phyloP scores from a whole-genome alignment of 2,329 filamentous ascomycete species.

The Scedosporium dehoogii region DNA sequence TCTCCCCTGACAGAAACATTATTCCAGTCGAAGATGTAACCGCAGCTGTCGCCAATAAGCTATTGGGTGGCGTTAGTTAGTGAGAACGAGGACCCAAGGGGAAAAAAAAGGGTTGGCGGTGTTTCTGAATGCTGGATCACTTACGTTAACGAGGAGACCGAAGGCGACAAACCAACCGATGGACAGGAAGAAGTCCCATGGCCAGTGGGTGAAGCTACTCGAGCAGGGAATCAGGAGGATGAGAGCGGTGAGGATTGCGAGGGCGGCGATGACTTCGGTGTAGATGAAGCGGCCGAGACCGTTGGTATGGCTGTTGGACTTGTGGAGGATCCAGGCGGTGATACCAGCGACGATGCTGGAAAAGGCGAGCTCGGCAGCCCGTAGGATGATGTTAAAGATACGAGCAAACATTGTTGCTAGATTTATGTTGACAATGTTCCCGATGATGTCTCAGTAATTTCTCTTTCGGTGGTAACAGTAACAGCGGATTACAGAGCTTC shows the following conservation, averaged over 20 bases:
- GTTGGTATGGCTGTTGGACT: constrained; percentile 21
- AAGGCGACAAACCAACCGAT: constrained; percentile 62
- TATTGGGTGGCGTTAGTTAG: background rate
- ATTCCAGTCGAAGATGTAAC: constrained; percentile 49
- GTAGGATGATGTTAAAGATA: constrained; percentile 27
- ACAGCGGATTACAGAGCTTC: too few relatives aligned
- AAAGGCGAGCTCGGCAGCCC: constrained; percentile 50
- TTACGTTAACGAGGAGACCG: constrained; percentile 53
- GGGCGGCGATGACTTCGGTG: constrained; percentile 58
- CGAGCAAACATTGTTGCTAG: constrained; percentile 27
- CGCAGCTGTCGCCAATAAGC: constrained; percentile 37
- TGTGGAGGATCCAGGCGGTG: constrained; percentile 55
- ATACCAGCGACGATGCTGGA: constrained; percentile 64
- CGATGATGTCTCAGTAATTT: too few relatives aligned
- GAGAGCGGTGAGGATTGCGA: constrained; percentile 59
- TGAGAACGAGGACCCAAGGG: background rate
- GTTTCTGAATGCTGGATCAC: constrained; percentile 15
- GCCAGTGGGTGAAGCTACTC: constrained; percentile 58
- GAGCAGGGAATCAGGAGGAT: constrained; percentile 66
- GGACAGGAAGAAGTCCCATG: constrained; percentile 59
- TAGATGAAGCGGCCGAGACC: constrained; percentile 58
- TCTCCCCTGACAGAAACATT: constrained; percentile 37
- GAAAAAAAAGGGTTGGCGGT: background rate
- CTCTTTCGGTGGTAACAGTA: too few relatives aligned
- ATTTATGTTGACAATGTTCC: too few relatives aligned